phyloP scores from a whole-genome alignment of 768 basidiomycete species.

The Pisolithus orientalis region DNA sequence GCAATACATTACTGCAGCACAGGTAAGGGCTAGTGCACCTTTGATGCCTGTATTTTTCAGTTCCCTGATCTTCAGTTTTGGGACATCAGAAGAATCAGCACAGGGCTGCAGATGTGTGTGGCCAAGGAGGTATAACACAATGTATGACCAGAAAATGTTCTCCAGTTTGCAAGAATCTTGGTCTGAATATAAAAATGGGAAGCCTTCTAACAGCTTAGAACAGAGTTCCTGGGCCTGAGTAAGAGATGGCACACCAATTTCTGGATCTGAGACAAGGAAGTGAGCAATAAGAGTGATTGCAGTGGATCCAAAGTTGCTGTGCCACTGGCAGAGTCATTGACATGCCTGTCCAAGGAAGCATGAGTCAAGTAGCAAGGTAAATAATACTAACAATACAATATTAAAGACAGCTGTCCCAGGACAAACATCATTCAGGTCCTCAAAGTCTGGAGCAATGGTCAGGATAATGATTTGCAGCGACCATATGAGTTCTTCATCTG shows the following conservation, averaged over 20 bases:
- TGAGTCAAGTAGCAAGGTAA: background rate
- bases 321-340: background rate
- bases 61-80: background rate
- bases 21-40: background rate
- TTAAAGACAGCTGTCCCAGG: background rate
- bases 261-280: background rate
- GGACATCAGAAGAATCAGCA: background rate
- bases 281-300: background rate
- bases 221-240: background rate
- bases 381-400: background rate
- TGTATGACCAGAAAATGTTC: no score
- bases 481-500: background rate
- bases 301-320: background rate
- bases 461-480: background rate
- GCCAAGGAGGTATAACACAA: background rate
- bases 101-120: background rate
- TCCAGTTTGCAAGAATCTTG: no score
- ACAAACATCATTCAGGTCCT: background rate
- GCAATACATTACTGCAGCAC: background rate
- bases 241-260: background rate
- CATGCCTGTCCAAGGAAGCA: background rate
- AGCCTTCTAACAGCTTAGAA: no score
- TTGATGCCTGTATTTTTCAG: background rate
- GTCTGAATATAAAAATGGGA: no score
- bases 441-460: background rate